Evolutionary conservation across 2,329 filamentous ascomycete genomes (phyloP).

Genomic region (Diaporthe velutina): DNA sequence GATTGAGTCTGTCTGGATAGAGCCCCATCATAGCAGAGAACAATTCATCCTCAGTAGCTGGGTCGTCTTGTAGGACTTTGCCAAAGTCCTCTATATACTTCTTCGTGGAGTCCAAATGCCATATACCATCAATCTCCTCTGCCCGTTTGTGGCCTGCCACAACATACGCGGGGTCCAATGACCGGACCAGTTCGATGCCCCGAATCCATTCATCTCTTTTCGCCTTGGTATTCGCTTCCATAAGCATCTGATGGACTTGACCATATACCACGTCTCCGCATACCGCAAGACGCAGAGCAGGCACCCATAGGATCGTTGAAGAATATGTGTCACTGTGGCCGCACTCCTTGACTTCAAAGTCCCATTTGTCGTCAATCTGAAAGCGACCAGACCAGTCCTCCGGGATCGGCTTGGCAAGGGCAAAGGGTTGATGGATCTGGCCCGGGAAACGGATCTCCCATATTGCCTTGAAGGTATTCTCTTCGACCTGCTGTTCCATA

Average conservation of each 20-base stretch:
- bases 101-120: background rate
- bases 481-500: background rate
- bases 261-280: background rate
- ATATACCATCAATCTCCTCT: background rate
- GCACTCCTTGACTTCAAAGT: constrained; percentile 5
- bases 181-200: background rate
- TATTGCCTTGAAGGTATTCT: background rate
- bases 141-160: background rate
- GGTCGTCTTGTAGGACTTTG: background rate
- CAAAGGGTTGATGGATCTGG: background rate
- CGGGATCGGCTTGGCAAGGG: background rate
- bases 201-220: background rate
- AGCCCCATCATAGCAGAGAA: background rate
- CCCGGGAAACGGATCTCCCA: background rate
- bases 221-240: background rate
- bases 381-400: background rate
- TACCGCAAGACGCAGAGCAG: background rate
- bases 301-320: background rate
- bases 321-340: constrained; percentile 2
- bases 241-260: background rate
- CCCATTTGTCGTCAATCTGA: background rate
- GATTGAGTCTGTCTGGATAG: background rate
- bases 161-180: background rate
- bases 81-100: constrained; percentile 3
- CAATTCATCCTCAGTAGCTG: background rate